Percentiles rank a stretch among this genome's conserved stretches.
phyloP scores from a whole-genome alignment of 805 yeast species.

The Kluyveromyces wickerhamii region DNA sequence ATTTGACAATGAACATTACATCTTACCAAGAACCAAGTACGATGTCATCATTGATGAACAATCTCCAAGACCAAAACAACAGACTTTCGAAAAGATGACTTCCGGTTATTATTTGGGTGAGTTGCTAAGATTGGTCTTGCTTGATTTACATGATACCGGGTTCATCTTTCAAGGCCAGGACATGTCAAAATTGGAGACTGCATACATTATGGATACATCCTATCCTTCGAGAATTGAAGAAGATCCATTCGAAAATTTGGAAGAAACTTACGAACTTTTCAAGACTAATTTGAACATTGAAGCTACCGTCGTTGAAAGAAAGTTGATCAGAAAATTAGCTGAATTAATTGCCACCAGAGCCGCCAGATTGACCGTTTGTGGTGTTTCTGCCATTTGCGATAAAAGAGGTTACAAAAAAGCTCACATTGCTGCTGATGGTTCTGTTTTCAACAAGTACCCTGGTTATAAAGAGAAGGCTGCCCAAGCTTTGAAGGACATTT shows the following conservation, averaged over 20 bases:
- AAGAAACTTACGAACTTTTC: slow-evolving; percentile 65
- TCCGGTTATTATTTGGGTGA: slow-evolving; percentile 96
- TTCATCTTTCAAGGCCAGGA: slow-evolving; percentile 66
- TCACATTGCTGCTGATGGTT: slow-evolving; percentile 96
- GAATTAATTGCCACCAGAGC: slow-evolving; percentile 88
- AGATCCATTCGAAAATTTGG: slow-evolving; percentile 79
- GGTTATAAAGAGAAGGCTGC: slow-evolving; percentile 86
- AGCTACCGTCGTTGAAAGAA: slow-evolving; percentile 72
- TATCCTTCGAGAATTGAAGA: slow-evolving; percentile 81
- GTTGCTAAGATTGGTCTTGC: slow-evolving; percentile 67
- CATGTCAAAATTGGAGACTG: slow-evolving; percentile 46
- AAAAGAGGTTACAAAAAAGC: slow-evolving; percentile 72
- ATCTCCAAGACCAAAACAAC: slow-evolving; percentile 95
- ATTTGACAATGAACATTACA: slow-evolving; percentile 79
- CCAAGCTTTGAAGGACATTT: slow-evolving; percentile 77
- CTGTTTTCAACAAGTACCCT: slow-evolving; percentile 91
- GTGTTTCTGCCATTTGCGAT: slow-evolving; percentile 87
- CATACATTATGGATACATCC: slow-evolving; percentile 82
- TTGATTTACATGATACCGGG: slow-evolving; percentile 62
- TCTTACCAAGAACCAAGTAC: slow-evolving; percentile 84
- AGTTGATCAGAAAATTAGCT: slow-evolving; percentile 71
- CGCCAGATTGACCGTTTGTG: slow-evolving; percentile 87
- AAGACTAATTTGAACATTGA: slow-evolving; percentile 46
- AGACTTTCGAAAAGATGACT: slow-evolving; percentile 93
- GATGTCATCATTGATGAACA: slow-evolving; percentile 73